Base-by-base conservation (phyloP, 1,139 yeast genomes). In the Ashbya aceris region DNA sequence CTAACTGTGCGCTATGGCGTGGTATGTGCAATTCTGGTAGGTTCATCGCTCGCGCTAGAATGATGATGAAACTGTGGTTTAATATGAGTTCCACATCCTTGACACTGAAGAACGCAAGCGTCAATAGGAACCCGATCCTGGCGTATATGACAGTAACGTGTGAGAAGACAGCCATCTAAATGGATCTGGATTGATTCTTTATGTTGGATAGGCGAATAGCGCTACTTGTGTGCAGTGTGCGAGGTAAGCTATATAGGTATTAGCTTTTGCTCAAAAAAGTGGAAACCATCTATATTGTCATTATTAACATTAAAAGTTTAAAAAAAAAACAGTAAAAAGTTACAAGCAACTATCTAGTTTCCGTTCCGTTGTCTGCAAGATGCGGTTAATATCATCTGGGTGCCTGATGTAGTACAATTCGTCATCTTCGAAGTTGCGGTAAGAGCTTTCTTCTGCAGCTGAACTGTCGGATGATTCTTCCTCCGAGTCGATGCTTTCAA, bases 111-210 rank as follows among this genome's bases (percentile, higher is more conserved):
- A 64, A 74, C 4, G 81, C 60, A 7, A 76, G 58, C 8, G 68
- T 56, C 1, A 71, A 52, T 26, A 78, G 68, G 40, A 73, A 66
- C 6, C 65, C 60, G 5, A 74, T 62, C 51, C 87, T 69, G 27
- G 70, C 48, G 47, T 75, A 75, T 14, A 74, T 58, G 40, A 79
- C 60, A 20, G 72, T 60, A 31, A 61, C 68, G 7, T 85, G 72
- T 1, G 83, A 70, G 43, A 80, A 64, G 45, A 77, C 65, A 41
- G 76, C 79, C 85, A 80, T 79, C 26, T 17, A 17, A 17, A 17
- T 6, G 23, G 23, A 17, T 4, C 3, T 17, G 6, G 23, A 6
- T 3, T 17, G 3, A 17, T 17, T 17, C 23, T 17, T 17, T 17
- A 17, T 17, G 23, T 17, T 17, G 5, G 23, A 17, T 17, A 17